Base-by-base conservation (phyloP, 306 rosid genomes). In the Quercus alba region DNA sequence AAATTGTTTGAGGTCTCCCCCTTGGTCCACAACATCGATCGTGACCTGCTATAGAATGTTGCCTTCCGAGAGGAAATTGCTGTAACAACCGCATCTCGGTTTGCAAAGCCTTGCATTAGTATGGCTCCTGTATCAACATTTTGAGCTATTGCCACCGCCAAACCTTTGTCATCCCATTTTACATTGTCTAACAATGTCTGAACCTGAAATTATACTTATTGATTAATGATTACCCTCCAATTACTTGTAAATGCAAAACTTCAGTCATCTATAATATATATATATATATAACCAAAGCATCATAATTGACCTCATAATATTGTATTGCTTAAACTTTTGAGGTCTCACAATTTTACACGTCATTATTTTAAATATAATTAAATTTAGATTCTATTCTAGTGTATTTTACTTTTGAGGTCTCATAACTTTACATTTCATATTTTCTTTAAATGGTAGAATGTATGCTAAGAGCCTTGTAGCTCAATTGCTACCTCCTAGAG, bases 1-100 rank as follows among this genome's bases (percentile, higher is more conserved):
- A 95, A 95, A 85, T 95, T 95, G 70, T 86, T 95, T 14, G 98
- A 95, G 54, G 97, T 90, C 89, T 93, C 98, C 76, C 98, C 97
- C 83, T 95, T 95, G 46, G 96, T 95, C 99, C 99, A 95, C 81
- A 93, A 79, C 7, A 86, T 14, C 31, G 96, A 93, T 46, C 97
- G 86, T 1, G 99, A 93, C 55, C 97, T 93, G 81, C 98, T 95
- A 79, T 74, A 95, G 92, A 95, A 93, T 51, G 97, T 93, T 31
- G 98, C 99, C 87, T 86, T 95, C n/a, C 86, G 85, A 35, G 94
- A 85, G 79, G 85, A 86, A 66, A 90, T 55, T 80, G 94, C 90
- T 61, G 79, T 72, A 19, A 78, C 79, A 52, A 95, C 77, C 38
- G 94, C 99, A 73, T 91, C 96, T 84, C 89, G 87, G 63, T 93